A percentile compares a stretch with the other conserved stretches of the same genome.
Evolutionary conservation across 768 basidiomycete species (phyloP).

Genomic region (Leccinum boreale): DNA sequence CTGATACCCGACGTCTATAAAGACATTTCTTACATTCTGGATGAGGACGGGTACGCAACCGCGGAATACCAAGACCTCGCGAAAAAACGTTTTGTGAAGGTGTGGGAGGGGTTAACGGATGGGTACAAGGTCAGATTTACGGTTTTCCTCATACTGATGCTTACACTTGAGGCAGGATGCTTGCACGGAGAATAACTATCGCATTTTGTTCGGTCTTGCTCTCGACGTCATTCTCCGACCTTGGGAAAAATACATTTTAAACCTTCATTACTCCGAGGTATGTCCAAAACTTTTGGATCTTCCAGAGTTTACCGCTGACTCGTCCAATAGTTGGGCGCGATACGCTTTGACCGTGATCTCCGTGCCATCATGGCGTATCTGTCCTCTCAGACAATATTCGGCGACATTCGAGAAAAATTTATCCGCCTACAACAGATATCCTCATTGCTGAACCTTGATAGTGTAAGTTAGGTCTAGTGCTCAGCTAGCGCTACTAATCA

Average conservation of each 20-base stretch:
- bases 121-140: constrained; percentile 71
- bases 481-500: constrained; percentile 3
- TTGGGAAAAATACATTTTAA: constrained; percentile 87
- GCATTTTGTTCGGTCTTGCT: constrained; percentile 78
- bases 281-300: constrained; percentile 10
- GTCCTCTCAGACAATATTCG: constrained; percentile 84
- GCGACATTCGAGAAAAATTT: constrained; percentile 91
- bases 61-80: constrained; percentile 86
- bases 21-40: constrained; percentile 83
- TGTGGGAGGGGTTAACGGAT: constrained; percentile 83
- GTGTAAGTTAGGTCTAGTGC: constrained; percentile 36
- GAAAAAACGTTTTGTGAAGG: constrained; percentile 84
- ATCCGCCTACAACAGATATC: constrained; percentile 89
- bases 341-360: constrained; percentile 92
- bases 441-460: constrained; percentile 85
- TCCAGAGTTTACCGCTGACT: background rate
- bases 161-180: constrained; percentile 51
- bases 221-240: constrained; percentile 89
- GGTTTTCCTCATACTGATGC: background rate
- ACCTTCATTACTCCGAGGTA: constrained; percentile 87
- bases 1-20: constrained; percentile 87
- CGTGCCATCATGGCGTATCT: constrained; percentile 81
- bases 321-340: constrained; percentile 75
- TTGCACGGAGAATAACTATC: constrained; percentile 87
- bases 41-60: constrained; percentile 80